phyloP scores from a whole-genome alignment of 768 basidiomycete species.

The Macrolepiota albuminosa region DNA sequence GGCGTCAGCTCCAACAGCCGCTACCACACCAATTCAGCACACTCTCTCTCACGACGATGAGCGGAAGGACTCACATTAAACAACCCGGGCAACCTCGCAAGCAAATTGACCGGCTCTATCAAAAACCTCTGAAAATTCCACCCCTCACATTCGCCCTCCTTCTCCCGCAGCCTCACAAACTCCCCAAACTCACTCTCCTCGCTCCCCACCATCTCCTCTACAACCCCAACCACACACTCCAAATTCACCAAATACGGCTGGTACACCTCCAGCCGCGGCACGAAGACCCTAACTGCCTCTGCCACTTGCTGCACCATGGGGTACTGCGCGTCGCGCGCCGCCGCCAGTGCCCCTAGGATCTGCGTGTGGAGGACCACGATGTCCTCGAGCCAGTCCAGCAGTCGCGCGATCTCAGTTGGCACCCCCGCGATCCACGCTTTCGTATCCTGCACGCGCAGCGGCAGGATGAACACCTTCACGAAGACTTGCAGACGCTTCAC shows the following conservation, averaged over 20 bases:
- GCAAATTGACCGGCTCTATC: conserved; percentile 68
- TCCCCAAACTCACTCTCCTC: conserved; percentile 74
- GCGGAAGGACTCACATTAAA: conserved; percentile 56
- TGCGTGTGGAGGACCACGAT: conserved; percentile 74
- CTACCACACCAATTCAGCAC: conserved; percentile 34
- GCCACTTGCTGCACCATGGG: conserved; percentile 51
- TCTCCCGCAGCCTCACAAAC: conserved; percentile 70
- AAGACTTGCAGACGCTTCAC: conserved; percentile 62
- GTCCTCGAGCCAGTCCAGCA: conserved; percentile 89
- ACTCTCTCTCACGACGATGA: not conserved
- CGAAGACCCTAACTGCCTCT: conserved; percentile 52
- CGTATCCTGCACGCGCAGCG: conserved; percentile 67
- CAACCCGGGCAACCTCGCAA: conserved; percentile 65
- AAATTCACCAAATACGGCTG: conserved; percentile 82
- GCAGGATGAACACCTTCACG: conserved; percentile 69
- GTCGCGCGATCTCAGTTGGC: conserved; percentile 58
- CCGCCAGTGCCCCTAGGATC: conserved; percentile 37
- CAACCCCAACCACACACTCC: conserved; percentile 49
- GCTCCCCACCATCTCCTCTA: conserved; percentile 46
- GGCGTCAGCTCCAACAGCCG: conserved; percentile 67
- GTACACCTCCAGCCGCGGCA: conserved; percentile 72
- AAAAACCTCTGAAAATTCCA: conserved; percentile 67
- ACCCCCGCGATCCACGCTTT: conserved; percentile 80
- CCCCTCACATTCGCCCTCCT: conserved; percentile 45
- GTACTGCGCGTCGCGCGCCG: conserved; percentile 34